Percentiles rank a stretch among this genome's conserved stretches.
These are phyloP conservation scores for Pythium folliculosum DNA, from an alignment of 352 stramenopile genomes.

Conservation along the genomic window DNA sequence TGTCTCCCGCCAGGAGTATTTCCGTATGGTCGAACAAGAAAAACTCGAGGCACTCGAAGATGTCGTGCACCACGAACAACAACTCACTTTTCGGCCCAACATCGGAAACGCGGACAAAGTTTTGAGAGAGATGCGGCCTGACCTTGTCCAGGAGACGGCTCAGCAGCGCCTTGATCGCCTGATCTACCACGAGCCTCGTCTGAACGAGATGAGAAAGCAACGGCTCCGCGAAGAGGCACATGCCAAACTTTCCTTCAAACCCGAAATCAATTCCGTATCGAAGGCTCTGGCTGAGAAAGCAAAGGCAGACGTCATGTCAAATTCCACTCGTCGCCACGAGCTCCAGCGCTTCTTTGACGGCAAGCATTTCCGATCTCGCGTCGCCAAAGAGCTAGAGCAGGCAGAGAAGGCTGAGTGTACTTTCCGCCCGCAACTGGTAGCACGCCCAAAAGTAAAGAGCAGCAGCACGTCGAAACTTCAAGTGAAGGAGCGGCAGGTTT, in stretches of 20 bases:
- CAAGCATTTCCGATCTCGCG: conserved; percentile 70
- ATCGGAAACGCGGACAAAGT: conserved; percentile 76
- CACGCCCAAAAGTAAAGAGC: conserved; percentile 32
- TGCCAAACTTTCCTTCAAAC: conserved; percentile 71
- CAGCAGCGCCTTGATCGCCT: conserved; percentile 65
- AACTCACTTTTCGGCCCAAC: conserved; percentile 72
- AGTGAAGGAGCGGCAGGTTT: conserved; percentile 36
- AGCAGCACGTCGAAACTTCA: conserved; percentile 49
- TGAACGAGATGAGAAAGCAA: conserved; percentile 63
- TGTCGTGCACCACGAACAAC: conserved; percentile 35
- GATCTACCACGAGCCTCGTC: conserved; percentile 64
- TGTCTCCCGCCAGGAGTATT: conserved; percentile 68
- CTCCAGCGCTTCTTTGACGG: conserved; percentile 59
- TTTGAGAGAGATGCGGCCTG: conserved; percentile 62
- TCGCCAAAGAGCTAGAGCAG: conserved; percentile 69
- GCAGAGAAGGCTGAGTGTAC: conserved; percentile 70
- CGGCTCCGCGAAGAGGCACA: conserved; percentile 54
- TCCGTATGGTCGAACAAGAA: conserved; percentile 62
- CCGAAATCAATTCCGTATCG: conserved; percentile 76
- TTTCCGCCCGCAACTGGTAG: conserved; percentile 55
- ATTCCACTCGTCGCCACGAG: conserved; percentile 27
- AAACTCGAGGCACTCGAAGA: conserved; percentile 60
- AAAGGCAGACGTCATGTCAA: conserved; percentile 38
- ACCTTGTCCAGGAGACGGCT: conserved; percentile 57
- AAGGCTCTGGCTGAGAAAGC: conserved; percentile 54